Conservation (phyloP, 1,284 basidiomycete species). For the Boletus holoroseus region DNA sequence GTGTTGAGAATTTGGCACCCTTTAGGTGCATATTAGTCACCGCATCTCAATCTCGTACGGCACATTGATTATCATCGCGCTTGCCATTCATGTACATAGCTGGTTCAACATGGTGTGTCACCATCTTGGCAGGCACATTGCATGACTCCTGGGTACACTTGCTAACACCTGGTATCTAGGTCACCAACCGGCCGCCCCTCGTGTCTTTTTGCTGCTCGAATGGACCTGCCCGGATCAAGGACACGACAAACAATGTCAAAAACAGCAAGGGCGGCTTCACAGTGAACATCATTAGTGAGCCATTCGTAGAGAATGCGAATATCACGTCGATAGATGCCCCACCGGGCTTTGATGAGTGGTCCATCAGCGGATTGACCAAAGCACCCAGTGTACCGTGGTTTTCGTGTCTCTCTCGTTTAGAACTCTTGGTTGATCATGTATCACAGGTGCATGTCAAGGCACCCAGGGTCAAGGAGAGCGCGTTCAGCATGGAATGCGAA, state of each 20-base stretch:
- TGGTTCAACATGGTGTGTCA: slow-evolving; percentile 44
- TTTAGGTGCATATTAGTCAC: slow-evolving; percentile 39
- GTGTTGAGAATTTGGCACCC: slow-evolving; percentile 55
- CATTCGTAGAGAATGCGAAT: slow-evolving; percentile 63
- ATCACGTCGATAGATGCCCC: slow-evolving; percentile 56
- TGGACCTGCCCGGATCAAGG: slow-evolving; percentile 39
- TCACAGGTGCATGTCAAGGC: slow-evolving; percentile 49
- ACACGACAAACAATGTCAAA: slow-evolving; percentile 57
- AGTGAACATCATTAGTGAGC: slow-evolving; percentile 68
- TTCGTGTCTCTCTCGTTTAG: neutral
- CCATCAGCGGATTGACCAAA: slow-evolving; percentile 58
- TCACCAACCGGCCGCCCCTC: slow-evolving; percentile 49
- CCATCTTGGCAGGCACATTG: neutral
- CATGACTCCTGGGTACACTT: neutral
- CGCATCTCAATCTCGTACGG: neutral
- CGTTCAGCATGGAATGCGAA: slow-evolving; percentile 68
- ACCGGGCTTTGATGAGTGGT: slow-evolving; percentile 58
- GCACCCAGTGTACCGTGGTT: slow-evolving; percentile 41
- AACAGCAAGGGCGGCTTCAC: slow-evolving; percentile 55
- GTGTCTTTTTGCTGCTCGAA: slow-evolving; percentile 50
- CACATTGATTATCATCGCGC: slow-evolving; percentile 1
- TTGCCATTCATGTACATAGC: slow-evolving; percentile 23
- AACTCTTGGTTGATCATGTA: neutral
- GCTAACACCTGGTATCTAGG: slow-evolving; percentile 24
- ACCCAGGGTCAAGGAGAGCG: slow-evolving; percentile 64